Conservation (phyloP, 2,329 filamentous ascomycete species). For the Fusarium cicatricum region DNA sequence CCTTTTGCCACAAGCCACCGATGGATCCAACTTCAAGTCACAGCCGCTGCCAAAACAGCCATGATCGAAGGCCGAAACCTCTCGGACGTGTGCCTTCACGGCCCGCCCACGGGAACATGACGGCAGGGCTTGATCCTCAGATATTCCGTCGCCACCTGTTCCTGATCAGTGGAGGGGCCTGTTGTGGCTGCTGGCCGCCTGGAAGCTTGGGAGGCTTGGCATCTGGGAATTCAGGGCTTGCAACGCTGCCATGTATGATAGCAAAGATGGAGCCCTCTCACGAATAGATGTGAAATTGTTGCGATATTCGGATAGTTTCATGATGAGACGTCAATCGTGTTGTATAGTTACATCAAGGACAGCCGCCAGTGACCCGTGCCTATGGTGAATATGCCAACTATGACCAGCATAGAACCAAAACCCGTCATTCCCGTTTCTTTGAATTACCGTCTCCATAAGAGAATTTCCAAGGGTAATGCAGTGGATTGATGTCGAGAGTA, state of each 20-base stretch:
- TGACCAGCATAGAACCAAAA: slow-evolving; percentile 36
- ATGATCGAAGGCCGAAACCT: slow-evolving; percentile 6
- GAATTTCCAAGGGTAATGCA: slow-evolving; percentile 8
- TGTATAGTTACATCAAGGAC: slow-evolving; percentile 27
- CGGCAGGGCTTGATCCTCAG: neutral
- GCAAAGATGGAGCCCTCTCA: neutral
- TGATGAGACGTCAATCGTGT: slow-evolving; percentile 30
- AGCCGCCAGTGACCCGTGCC: slow-evolving; percentile 13
- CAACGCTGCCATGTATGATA: neutral
- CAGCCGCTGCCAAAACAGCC: neutral
- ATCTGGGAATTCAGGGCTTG: neutral
- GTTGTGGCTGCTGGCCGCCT: neutral
- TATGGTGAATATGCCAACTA: slow-evolving; percentile 26
- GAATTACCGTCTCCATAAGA: slow-evolving; percentile 34
- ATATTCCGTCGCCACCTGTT: slow-evolving; percentile 15
- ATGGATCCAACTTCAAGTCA: slow-evolving; percentile 13
- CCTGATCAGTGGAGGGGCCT: slow-evolving; percentile 4
- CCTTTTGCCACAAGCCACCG: slow-evolving; percentile 3
- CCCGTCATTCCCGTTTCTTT: slow-evolving; percentile 28
- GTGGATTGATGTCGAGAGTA: slow-evolving; percentile 11
- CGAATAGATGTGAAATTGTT: neutral
- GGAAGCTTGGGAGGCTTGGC: neutral
- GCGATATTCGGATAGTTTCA: slow-evolving; percentile 16
- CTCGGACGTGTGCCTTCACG: slow-evolving; percentile 17
- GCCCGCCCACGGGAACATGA: slow-evolving; percentile 13